Evolutionary conservation across 352 stramenopile species (phyloP), one percentile per base, ranked within the genome.

Genomic region (Phytophthora quininea): DNA sequence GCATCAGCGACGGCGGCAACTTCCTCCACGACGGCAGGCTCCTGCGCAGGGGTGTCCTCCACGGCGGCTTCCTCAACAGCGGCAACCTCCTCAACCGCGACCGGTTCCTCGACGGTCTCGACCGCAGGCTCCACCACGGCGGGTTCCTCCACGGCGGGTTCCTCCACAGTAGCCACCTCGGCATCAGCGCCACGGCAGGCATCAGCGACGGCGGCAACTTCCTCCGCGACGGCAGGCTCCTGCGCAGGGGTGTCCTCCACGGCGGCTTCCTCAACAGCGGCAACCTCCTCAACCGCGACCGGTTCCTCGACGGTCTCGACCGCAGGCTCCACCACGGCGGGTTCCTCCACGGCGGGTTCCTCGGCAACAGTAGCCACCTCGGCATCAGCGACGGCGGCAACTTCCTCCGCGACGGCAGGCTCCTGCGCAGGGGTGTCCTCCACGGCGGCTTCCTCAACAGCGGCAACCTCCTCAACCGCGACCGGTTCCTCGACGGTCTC

Each of bases 211-310:
- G 35, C 35, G 10, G 35, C 19, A 24, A 24, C 19, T 24, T 24
- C 6, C 35, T 40, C 35, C 35, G 0, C 35, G 35, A 46, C 59
- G 47, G 35, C 43, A 24, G 51, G 31, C 53, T 67, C 62, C 24
- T 24, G 19, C 19, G 19, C 19, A 24, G 24, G 24, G 9, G 14
- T 15, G 12, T n/a, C 48, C 33, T 40, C 47, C 3, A 46, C 31
- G 2, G 29, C 11, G 14, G 48, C 45, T 7, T 51, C 60, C 32
- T 37, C 57, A 11, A 40, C 35, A 11, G 35, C 35, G 6, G 35
- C 35, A 40, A 1, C 6, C 35, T 40, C 35, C 35, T 40, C 35
- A 40, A 24, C 19, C 19, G 35, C 35, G 10, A 40, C 35, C 6
- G 35, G 35, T 24, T 24, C 19, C 35, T 40, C 35, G 35, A 11